Evolutionary conservation across 257 asterid genomes (phyloP), one percentile per base, ranked within the genome.

Genomic region (Euphrasia confusa): DNA sequence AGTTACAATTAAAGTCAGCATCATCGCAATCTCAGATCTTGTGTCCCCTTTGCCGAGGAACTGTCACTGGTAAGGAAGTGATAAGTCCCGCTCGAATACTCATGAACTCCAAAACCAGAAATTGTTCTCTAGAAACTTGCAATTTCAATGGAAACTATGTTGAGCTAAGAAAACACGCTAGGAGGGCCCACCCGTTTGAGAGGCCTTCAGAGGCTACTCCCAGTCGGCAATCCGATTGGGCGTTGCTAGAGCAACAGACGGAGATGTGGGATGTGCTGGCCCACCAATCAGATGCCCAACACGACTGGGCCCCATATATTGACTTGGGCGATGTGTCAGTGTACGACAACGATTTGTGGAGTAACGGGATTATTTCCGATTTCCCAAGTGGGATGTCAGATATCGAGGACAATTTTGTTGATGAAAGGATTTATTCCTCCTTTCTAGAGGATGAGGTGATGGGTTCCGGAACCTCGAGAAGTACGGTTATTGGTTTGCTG

Each of bases 21-120:
- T 56, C 95, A 91, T 1, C 92, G 39, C 65, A 59, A 54, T 28
- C 75, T 15, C 72, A 71, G 62, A 74, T 85, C 7, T 61, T 66
- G 6, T 92, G 99, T 63, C 99, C 99, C 27, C 64, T 92, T 59
- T 92, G 99, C 17, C 97, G 97, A 60, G 97, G 97, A 45, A 44
- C 48, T 7, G 81, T 92, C 2, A 63, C 80, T 65, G 97, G 99
- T 17, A 89, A 90, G 95, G 82, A 83, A 67, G 93, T 89, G 66
- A 68, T 78, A 17, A 93, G 86, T 70, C 95, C 83, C 26, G 85
- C 89, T 4, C 79, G 97, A 72, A 70, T 72, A 66, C 79, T 89
- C 81, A 87, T 92, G 39, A 83, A 92, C 80, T 66, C 63, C 40
- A 92, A 92, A 75, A 66, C 75, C 1, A 73, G 98, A 57, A 83